Base-by-base conservation (phyloP, 2,329 filamentous ascomycete species). In the Samsoniella hepiali region DNA sequence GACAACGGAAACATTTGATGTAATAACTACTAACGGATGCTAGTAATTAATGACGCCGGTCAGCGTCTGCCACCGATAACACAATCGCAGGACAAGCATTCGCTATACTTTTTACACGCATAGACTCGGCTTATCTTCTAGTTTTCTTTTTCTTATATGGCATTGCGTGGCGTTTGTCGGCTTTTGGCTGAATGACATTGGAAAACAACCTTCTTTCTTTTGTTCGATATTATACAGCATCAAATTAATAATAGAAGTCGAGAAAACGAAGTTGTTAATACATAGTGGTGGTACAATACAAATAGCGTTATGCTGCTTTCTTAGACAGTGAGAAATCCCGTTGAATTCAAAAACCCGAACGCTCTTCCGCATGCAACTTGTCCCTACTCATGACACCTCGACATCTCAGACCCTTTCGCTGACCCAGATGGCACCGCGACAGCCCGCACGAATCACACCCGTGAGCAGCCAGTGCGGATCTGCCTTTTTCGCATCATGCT, bases 401-500 rank as follows among this genome's bases (percentile, higher is more conserved):
- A 29, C 13, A n/a, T 8, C 58, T 75, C 75, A 91, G 62, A 91
- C 84, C 68, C 82, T 84, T 79, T 94, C 91, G 72, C 87, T 96
- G 55, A 96, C 86, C 90, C 92, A 97, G 66, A 99, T 99, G 0
- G 95, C 95, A 0, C 91, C 89, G 66, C 91, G 84, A 76, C 95
- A 99, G 1, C 95, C 95, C n/a, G 90, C 86, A 61, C 93, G 83
- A 70, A 99, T 97, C 8, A 93, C 84, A 51, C 90, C 90, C 0
- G 93, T 96, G 66, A 99, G 79, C 62, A 97, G 77, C 81, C 94
- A 93, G 75, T 98, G 94, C 36, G 94, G 93, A 74, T 88, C 86
- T 6, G 95, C 95, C 77, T 93, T 87, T 76, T 95, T 92, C 3
- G 93, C 89, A 78, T 98, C 94, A 72, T 98, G 90, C 74, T 95